Base-by-base conservation (phyloP, 2,329 filamentous ascomycete species). In the Fusarium sp. region DNA sequence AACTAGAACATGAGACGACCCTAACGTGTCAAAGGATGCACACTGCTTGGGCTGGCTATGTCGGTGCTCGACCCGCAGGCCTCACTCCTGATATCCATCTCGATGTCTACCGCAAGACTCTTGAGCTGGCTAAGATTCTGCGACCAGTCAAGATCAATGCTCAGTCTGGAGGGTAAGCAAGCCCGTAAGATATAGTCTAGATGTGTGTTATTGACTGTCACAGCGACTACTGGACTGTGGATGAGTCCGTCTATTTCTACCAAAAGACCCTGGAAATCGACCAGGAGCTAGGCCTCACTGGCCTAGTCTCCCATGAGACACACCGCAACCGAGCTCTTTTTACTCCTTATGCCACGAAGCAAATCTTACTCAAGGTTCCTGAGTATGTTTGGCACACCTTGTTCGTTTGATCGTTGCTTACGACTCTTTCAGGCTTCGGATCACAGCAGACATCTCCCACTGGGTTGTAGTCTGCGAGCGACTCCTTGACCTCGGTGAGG, bases 361-460 rank as follows among this genome's bases (percentile, higher is more conserved):
- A 58, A 5, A 13, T 58, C 8, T 37, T 58, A 13, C 20, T 24
- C 14, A 35, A 18, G 10, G 54, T 58, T 2, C 54, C 54, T 4
- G 16, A 57, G 54, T 57, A 27, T 3, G 20, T 24, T 7, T 33
- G 1, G 0, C 6, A 16, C 1, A 11, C 3, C 14, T 10, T 22
- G 3, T 2, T 2, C 2, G 4, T 11, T 11, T 27, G 20, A 18
- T 37, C 7, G 4, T 5, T 1, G 1, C 9, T 24, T 14, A 27
- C 18, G 6, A 2, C 18, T 39, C 6, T 39, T 56, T 11, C 1
- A 58, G 54, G 11, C 54, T 58, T 16, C 54, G 22, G 3, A 22
- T 58, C 20, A 58, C 54, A 2, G 54, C 54, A 11, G 54, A 58
- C 31, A 39, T 58, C 9, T 58, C 54, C 22, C 54, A 58, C 14